Percentiles rank a stretch among this genome's conserved stretches.
phyloP scores from a whole-genome alignment of 176 grass and related monocot genomes.

The Elaeis guineensis region DNA sequence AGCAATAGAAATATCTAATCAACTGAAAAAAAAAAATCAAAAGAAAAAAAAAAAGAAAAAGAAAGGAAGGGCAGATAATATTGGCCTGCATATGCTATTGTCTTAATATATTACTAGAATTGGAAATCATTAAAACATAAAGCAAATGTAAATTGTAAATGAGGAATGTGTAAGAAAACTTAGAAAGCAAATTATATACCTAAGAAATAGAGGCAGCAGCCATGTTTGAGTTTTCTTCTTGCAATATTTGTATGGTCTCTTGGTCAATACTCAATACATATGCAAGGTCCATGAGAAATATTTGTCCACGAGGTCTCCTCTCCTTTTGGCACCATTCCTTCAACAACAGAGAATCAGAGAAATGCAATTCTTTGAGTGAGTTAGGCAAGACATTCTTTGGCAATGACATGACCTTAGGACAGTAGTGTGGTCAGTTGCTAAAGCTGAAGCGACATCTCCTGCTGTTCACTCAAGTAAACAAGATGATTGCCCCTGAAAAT shows the following conservation, averaged over 20 bases:
- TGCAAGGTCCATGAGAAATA: constrained; percentile 5
- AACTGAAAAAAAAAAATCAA: too few species aligned
- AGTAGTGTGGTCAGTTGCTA: constrained; percentile 10
- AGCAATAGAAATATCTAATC: too few species aligned
- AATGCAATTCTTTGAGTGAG: constrained; percentile 1
- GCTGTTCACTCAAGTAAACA: background rate
- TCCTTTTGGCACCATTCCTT: background rate
- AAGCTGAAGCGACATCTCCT: background rate
- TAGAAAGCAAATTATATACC: too few species aligned
- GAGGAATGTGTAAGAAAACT: too few species aligned
- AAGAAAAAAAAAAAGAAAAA: too few species aligned
- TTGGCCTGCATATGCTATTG: too few species aligned
- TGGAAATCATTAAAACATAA: too few species aligned
- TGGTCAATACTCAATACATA: background rate
- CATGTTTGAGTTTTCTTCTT: background rate
- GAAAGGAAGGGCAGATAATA: too few species aligned
- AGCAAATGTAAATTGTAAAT: too few species aligned
- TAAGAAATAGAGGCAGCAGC: background rate
- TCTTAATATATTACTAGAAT: too few species aligned
- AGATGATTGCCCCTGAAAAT: background rate
- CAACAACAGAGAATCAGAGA: background rate
- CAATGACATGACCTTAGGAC: background rate
- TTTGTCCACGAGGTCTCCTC: background rate
- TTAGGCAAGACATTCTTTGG: background rate
- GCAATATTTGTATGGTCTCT: too few species aligned